A percentile compares a stretch with the other conserved stretches of the same genome.
Evolutionary conservation across 1,284 basidiomycete genomes (phyloP).

Genomic region (Dichomitus squalens): DNA sequence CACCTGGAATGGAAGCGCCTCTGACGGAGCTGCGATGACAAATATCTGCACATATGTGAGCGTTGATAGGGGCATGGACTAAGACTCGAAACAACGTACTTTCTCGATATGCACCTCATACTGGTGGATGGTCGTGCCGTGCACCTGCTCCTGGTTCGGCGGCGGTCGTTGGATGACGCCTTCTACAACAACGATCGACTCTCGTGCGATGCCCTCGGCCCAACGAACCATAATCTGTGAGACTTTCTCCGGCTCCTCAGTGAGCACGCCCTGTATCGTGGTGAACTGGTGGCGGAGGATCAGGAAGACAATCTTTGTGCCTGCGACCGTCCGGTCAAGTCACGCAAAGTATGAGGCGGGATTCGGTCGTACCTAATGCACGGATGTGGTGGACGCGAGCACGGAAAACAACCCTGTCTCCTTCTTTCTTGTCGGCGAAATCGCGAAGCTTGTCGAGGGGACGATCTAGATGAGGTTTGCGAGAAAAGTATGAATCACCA

Average conservation of each 20-base stretch:
- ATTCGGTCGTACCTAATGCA: slow-evolving; percentile 46
- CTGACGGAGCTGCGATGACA: slow-evolving; percentile 54
- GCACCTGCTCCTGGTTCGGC: slow-evolving; percentile 55
- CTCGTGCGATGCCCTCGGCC: slow-evolving; percentile 54
- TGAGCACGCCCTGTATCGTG: slow-evolving; percentile 67
- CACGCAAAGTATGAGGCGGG: background rate
- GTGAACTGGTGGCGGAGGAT: slow-evolving; percentile 61
- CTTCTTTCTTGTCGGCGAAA: slow-evolving; percentile 38
- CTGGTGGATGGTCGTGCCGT: slow-evolving; percentile 52
- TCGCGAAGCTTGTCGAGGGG: slow-evolving; percentile 21
- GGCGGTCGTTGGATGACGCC: slow-evolving; percentile 43
- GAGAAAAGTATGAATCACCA: background rate
- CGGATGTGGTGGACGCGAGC: slow-evolving; percentile 67
- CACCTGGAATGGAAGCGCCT: slow-evolving; percentile 35
- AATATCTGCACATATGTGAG: slow-evolving; percentile 38
- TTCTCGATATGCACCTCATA: slow-evolving; percentile 63
- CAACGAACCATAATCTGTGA: slow-evolving; percentile 75
- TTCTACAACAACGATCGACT: slow-evolving; percentile 67
- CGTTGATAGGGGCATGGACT: background rate
- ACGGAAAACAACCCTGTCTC: slow-evolving; percentile 56
- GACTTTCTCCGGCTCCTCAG: slow-evolving; percentile 53
- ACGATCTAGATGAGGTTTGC: slow-evolving; percentile 37
- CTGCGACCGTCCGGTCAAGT: slow-evolving; percentile 14
- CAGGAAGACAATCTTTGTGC: slow-evolving; percentile 65
- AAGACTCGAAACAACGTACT: slow-evolving; percentile 39